phyloP scores from a whole-genome alignment of 305 asterid species.

The Fraxinus baroniana region DNA sequence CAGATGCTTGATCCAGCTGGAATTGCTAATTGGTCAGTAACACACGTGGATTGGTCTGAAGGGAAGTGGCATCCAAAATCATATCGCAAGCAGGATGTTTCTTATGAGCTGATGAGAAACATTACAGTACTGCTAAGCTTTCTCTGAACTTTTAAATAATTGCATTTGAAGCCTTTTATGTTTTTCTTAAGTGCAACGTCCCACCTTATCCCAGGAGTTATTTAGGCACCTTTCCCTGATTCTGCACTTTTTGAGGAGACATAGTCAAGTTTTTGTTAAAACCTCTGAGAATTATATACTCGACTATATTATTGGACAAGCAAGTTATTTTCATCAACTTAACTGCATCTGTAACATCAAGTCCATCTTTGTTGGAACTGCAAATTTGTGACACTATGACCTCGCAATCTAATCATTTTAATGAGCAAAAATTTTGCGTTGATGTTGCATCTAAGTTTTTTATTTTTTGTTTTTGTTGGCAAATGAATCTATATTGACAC shows the following conservation, averaged over 20 bases:
- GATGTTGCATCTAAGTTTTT: neutral
- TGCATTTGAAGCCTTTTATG: neutral
- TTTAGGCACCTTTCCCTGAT: neutral
- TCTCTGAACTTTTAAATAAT: neutral
- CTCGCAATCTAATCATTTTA: neutral
- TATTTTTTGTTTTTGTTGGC: neutral
- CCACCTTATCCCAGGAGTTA: neutral
- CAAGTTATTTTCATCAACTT: neutral
- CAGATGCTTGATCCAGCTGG: constrained; percentile 51
- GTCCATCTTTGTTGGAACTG: neutral
- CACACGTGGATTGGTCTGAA: constrained; percentile 64
- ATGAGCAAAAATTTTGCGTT: neutral
- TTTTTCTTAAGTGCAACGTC: neutral
- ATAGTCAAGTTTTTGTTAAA: neutral
- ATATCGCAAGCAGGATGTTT: constrained; percentile 37
- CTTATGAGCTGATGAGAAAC: constrained; percentile 40
- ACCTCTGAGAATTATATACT: neutral
- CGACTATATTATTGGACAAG: neutral
- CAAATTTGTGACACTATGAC: neutral
- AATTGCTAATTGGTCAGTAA: constrained; percentile 53
- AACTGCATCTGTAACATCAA: neutral
- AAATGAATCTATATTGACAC: neutral
- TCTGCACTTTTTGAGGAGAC: neutral
- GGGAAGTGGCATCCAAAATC: constrained; percentile 63
- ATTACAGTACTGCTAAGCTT: constrained; percentile 38